Conservation (phyloP, 768 basidiomycete species). For the Flagelloscypha sp. region DNA sequence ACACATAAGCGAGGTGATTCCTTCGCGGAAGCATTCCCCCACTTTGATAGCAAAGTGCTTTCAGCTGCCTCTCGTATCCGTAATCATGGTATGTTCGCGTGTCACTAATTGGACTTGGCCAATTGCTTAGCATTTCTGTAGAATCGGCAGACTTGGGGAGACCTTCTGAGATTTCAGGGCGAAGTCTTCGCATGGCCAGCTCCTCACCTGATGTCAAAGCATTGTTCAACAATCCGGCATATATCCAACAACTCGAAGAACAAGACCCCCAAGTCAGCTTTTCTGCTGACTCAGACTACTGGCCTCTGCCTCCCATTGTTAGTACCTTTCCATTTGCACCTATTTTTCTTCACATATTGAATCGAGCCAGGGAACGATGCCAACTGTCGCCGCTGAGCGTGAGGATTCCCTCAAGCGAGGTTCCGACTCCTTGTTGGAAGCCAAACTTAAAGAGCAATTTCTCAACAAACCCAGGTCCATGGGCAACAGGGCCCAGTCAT, state of each 20-base stretch:
- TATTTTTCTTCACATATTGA: conserved; percentile 13
- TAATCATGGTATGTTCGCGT: conserved; percentile 32
- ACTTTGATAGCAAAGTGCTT: conserved; percentile 91
- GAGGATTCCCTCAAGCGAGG: conserved; percentile 78
- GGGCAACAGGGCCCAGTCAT: conserved; percentile 81
- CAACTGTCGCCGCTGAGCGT: conserved; percentile 56
- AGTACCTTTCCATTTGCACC: conserved; percentile 18
- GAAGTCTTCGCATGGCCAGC: conserved; percentile 72
- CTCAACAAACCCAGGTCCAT: conserved; percentile 69
- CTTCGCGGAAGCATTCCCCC: conserved; percentile 91
- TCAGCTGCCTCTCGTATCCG: conserved; percentile 70
- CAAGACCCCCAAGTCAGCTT: conserved; percentile 58
- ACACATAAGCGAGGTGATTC: conserved; percentile 84
- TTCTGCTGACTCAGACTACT: conserved; percentile 56
- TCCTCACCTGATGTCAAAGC: conserved; percentile 96
- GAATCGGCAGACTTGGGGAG: conserved; percentile 75
- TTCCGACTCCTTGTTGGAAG: conserved; percentile 76
- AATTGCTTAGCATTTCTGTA: conserved; percentile 23
- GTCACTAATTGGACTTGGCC: conserved; percentile 2
- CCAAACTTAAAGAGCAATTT: conserved; percentile 72
- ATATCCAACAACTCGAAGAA: conserved; percentile 74
- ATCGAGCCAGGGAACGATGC: conserved; percentile 49
- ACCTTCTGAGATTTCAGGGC: conserved; percentile 55
- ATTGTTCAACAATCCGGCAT: conserved; percentile 79
- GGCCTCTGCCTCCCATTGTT: conserved; percentile 74